Percentiles rank a stretch among this genome's conserved stretches.
Evolutionary conservation across 139 green algal species (phyloP).

Genomic region (Edaphochlamys debaryana): DNA sequence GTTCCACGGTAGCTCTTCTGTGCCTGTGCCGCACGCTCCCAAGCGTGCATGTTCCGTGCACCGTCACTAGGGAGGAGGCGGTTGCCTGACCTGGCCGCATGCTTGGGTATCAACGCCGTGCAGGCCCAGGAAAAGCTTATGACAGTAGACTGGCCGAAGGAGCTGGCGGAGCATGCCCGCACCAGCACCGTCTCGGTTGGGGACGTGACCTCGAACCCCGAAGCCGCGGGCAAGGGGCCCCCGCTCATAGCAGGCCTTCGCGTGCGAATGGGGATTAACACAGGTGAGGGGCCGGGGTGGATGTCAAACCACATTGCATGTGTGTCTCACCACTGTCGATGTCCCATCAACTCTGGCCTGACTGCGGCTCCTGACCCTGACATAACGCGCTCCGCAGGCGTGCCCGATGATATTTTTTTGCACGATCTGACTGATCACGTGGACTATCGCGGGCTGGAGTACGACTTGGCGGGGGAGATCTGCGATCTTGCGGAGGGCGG

Average conservation of each 20-base stretch:
- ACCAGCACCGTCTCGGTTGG: conserved; percentile 39
- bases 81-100: no score
- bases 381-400: no score
- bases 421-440: conserved; percentile 65
- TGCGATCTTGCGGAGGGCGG: conserved; percentile 56
- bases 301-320: no score
- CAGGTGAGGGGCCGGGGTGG: conserved; percentile 33
- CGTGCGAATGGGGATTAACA: conserved; percentile 70
- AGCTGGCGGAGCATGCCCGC: conserved; percentile 43
- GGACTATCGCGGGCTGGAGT: conserved; percentile 62
- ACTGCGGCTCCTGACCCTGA: no score
- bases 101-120: no score
- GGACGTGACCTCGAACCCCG: conserved; percentile 38
- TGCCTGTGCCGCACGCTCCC: no score
- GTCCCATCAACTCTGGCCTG: no score
- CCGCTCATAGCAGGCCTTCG: conserved; percentile 57
- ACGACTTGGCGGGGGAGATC: conserved; percentile 57
- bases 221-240: conserved; percentile 39
- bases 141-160: conserved; percentile 45
- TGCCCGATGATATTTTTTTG: conserved; percentile 64
- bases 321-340: no score
- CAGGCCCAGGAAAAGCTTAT: conserved; percentile 52
- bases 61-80: no score
- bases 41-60: no score
- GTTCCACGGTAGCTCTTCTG: no score